phyloP scores from a whole-genome alignment of 2,329 filamentous ascomycete genomes.

The Emydomyces testavorans region DNA sequence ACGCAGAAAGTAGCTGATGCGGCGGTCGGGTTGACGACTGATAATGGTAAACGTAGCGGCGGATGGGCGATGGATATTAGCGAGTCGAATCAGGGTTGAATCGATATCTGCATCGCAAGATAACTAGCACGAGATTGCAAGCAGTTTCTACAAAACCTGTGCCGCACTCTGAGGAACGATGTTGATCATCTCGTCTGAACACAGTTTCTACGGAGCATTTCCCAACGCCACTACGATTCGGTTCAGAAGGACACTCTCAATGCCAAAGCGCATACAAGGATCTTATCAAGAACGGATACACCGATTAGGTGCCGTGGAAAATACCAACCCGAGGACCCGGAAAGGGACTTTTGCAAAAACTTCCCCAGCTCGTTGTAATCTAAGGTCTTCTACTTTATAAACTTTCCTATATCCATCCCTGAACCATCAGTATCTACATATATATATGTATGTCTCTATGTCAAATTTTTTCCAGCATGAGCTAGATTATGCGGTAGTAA shows the following conservation, averaged over 20 bases:
- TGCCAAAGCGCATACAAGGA: not conserved
- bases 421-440: not conserved
- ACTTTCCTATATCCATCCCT: not conserved
- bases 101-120: not conserved
- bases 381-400: no score
- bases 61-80: slow-evolving; percentile 30
- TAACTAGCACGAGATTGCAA: no score
- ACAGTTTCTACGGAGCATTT: not conserved
- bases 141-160: no score
- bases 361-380: no score
- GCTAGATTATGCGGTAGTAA: slow-evolving; percentile 16
- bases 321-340: no score
- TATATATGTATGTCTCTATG: no score
- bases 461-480: slow-evolving; percentile 1
- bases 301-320: no score
- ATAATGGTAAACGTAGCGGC: slow-evolving; percentile 47
- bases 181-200: not conserved
- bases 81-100: slow-evolving; percentile 12
- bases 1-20: slow-evolving; percentile 77
- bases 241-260: not conserved
- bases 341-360: no score
- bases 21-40: slow-evolving; percentile 58
- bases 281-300: no score
- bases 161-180: not conserved
- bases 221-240: not conserved